Evolutionary conservation across 768 basidiomycete genomes (phyloP).

Genomic region (Panellus pusillus): DNA sequence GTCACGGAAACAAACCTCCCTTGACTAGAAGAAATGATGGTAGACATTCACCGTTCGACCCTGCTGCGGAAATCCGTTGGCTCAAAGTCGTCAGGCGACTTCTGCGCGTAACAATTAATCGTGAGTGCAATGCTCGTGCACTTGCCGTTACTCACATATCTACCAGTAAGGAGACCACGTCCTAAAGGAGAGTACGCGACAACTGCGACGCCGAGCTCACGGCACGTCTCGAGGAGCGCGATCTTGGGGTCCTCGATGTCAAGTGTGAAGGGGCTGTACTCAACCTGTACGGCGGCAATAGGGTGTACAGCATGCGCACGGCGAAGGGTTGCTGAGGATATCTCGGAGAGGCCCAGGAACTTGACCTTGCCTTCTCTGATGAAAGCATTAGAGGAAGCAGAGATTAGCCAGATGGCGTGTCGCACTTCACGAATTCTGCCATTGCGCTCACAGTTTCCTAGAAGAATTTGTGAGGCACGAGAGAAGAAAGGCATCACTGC

Average conservation of each 20-base stretch:
- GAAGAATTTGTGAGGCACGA: background rate
- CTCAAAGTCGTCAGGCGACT: slow-evolving; percentile 33
- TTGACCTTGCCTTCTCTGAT: slow-evolving; percentile 42
- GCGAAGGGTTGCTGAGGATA: slow-evolving; percentile 44
- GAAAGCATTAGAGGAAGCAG: background rate
- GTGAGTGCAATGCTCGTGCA: background rate
- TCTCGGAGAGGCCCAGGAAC: slow-evolving; percentile 55
- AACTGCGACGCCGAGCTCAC: slow-evolving; percentile 50
- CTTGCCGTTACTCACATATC: slow-evolving; percentile 28
- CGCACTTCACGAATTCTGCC: slow-evolving; percentile 51
- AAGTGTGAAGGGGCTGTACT: slow-evolving; percentile 51
- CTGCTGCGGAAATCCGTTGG: slow-evolving; percentile 29
- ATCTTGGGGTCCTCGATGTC: slow-evolving; percentile 47
- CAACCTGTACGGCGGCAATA: slow-evolving; percentile 49
- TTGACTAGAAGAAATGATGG: background rate
- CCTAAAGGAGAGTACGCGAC: slow-evolving; percentile 56
- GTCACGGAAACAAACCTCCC: background rate
- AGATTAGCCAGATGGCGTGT: background rate
- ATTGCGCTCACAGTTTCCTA: slow-evolving; percentile 47
- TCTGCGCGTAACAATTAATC: slow-evolving; percentile 16
- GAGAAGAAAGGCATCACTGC: background rate
- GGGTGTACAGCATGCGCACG: slow-evolving; percentile 53
- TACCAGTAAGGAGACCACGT: slow-evolving; percentile 50
- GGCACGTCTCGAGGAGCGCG: slow-evolving; percentile 39
- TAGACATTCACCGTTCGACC: slow-evolving; percentile 22